phyloP scores from a whole-genome alignment of 2,329 filamentous ascomycete species.

The Aspergillus fumigatiaffinis region DNA sequence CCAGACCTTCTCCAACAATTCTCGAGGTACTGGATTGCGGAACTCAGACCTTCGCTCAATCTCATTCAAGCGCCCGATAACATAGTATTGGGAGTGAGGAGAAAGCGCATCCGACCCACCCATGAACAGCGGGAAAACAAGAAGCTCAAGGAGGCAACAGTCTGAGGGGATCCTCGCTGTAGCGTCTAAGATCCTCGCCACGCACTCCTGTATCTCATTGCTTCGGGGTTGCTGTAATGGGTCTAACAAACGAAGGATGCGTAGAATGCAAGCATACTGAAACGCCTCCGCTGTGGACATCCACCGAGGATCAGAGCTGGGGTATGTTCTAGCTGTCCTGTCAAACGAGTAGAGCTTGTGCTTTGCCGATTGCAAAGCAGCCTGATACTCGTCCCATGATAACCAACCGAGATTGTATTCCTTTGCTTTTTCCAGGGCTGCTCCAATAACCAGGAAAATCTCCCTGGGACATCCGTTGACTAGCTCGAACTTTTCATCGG shows the following conservation, averaged over 20 bases:
- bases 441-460: constrained; percentile 26
- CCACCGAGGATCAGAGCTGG: constrained; percentile 23
- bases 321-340: constrained; percentile 16
- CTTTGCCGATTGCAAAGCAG: constrained; percentile 13
- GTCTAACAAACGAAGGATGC: constrained; percentile 24
- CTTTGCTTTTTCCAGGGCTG: constrained; percentile 25
- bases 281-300: constrained; percentile 21
- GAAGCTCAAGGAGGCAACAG: constrained; percentile 22
- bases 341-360: constrained; percentile 23
- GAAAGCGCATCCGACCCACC: constrained; percentile 25
- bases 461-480: constrained; percentile 30
- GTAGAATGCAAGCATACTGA: constrained; percentile 26
- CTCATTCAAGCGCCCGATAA: constrained; percentile 23
- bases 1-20: constrained; percentile 24
- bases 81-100: constrained; percentile 27
- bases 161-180: constrained; percentile 20
- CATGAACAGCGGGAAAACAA: constrained; percentile 29
- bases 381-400: constrained; percentile 16
- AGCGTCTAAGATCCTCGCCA: constrained; percentile 23
- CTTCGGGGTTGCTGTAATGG: constrained; percentile 14
- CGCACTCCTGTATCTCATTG: constrained; percentile 23
- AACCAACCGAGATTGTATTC: constrained; percentile 19
- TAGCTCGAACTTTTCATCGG: constrained; percentile 23
- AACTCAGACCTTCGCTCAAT: constrained; percentile 25
- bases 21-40: constrained; percentile 18